Evolutionary conservation across 441 rosid species (phyloP).

Genomic region (Kokia cookei): DNA sequence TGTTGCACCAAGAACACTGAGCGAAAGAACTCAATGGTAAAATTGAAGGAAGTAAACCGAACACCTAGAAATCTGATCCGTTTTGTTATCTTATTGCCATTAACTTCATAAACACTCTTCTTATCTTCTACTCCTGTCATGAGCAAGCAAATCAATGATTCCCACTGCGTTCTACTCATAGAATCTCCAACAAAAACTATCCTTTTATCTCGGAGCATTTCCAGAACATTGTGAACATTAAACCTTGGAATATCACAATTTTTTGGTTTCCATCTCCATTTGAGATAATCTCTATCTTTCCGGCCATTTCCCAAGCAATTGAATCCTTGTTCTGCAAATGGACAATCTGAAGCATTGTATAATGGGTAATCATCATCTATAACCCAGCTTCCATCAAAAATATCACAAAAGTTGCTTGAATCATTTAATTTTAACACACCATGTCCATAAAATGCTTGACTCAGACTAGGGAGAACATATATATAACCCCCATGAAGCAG

Average conservation of each 20-base stretch:
- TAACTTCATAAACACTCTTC: slow-evolving; percentile 49
- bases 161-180: slow-evolving; percentile 68
- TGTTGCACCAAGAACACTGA: slow-evolving; percentile 58
- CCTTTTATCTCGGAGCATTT: slow-evolving; percentile 50
- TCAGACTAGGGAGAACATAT: slow-evolving; percentile 57
- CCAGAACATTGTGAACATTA: slow-evolving; percentile 34
- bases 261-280: slow-evolving; percentile 29
- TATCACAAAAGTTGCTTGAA: slow-evolving; percentile 33
- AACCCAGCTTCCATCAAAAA: slow-evolving; percentile 55
- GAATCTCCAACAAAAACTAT: slow-evolving; percentile 70
- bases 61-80: slow-evolving; percentile 52
- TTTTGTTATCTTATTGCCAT: slow-evolving; percentile 52
- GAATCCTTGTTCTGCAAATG: slow-evolving; percentile 56
- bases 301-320: slow-evolving; percentile 65
- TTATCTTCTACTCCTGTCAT: slow-evolving; percentile 63
- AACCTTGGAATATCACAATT: slow-evolving; percentile 53
- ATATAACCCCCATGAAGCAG: slow-evolving; percentile 52
- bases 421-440: slow-evolving; percentile 25
- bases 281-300: slow-evolving; percentile 37
- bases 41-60: slow-evolving; percentile 34
- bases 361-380: slow-evolving; percentile 49
- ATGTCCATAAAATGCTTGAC: slow-evolving; percentile 35
- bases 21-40: slow-evolving; percentile 57
- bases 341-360: slow-evolving; percentile 57
- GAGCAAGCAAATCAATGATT: slow-evolving; percentile 60